Base-by-base conservation (phyloP, 768 basidiomycete species). In the Polyporus arcularius region DNA sequence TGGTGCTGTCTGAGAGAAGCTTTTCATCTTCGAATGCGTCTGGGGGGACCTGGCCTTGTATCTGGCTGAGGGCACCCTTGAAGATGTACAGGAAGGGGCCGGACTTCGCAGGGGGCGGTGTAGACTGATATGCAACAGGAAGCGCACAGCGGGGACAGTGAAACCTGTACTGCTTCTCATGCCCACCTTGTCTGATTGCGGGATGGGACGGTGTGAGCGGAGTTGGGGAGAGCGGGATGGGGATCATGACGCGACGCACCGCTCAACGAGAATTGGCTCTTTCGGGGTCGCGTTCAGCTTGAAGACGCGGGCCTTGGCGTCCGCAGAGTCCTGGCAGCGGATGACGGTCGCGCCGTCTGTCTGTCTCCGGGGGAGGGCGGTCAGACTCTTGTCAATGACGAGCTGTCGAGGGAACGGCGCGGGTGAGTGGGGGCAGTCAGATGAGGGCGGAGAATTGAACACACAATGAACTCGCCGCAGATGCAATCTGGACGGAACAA, bases 391-490 rank as follows among this genome's bases (percentile, higher is more conserved):
- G 74, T 93, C 90, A 72, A 92, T 87, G 28, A 93, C 90, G 64
- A 93, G 89, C 90, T 93, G 63, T 49, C 30, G 40, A 18, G 21
- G n/a, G 30, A 39, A 32, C 52, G 31, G 54, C 55, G 47, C 51
- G 57, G 43, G 55, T 50, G 57, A 43, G 50, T 35, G 32, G 21
- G 21, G 46, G 41, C 43, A 53, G 52, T n/a, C 35, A 53, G 41
- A 41, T 0, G 18, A 21, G 39, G 39, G 42, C 57, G 43, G 55
- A 15, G 16, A n/a, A 26, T 49, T 57, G 57, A 51, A 80, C 88
- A 67, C 73, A 90, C 90, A 69, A 92, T 86, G 68, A 92, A 92
- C 73, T 93, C 91, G 71, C 92, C 90, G 73, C 92, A 94, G 60
- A 94, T 86, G 70, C 91, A 94, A 72, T 93, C 90, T 92, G 70